Evolutionary conservation across 306 rosid species (phyloP), one percentile per base, ranked within the genome.

Genomic region (Potentilla sterilis): DNA sequence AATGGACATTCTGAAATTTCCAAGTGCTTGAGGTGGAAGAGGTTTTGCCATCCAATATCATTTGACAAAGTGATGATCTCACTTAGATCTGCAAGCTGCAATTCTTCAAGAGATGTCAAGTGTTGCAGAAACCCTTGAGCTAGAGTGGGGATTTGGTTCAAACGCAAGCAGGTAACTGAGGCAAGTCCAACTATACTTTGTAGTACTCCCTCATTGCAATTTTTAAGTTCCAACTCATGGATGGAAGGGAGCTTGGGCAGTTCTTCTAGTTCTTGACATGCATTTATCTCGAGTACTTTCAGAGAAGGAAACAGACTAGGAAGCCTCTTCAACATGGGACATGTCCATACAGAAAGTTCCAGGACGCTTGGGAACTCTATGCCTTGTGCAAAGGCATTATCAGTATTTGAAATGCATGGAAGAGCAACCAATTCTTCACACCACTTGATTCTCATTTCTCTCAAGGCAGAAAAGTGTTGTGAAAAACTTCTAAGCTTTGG

Each of bases 1-100:
- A 68, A 24, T 62, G 82, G 75, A 52, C 85, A 82, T 63, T 75
- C 76, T 4, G 77, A 82, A 69, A 82, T 69, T 67, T 78, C 85
- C 47, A 78, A 22, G 51, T 81, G 68, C 19, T 82, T 71, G 41
- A 82, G 82, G 75, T 66, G 11, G 16, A 47, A 52, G 34, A 82
- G 79, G 47, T 82, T 78, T 69, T 11, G 79, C 68, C 78, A 52
- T 46, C 81, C 81, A 38, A 75, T 75, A 51, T 75, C 69, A 70
- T 62, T 69, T 15, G 85, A 68, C 73, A 82, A 73, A 42, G 77
- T 51, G 54, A 43, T 63, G 21, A 82, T 65, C 51, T 82, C 79
- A 1, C 73, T 70, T 55, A 78, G 61, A 62, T 78, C 32, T 11
- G 73, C 76, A 40, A 82, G 51, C 49, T 68, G 72, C 37, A 82